Percentiles rank a stretch among this genome's conserved stretches.
Evolutionary conservation across 257 asterid genomes (phyloP).

Genomic region (Asclepias syriaca): DNA sequence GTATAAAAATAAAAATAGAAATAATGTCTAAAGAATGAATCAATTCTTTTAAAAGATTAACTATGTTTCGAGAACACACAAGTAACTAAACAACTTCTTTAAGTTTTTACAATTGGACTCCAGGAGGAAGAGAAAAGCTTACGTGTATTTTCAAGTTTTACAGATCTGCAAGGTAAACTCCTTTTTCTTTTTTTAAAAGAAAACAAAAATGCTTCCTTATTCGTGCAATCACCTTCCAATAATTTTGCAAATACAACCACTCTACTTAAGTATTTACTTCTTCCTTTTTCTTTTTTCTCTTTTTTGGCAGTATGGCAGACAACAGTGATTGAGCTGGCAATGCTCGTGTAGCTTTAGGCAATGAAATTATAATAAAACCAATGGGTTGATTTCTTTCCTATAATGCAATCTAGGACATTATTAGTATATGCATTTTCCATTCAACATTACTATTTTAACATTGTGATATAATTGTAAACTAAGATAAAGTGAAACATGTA

Average conservation of each 20-base stretch:
- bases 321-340: background rate
- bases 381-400: background rate
- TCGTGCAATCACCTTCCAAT: background rate
- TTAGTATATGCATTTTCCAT: background rate
- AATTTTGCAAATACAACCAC: background rate
- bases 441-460: background rate
- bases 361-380: background rate
- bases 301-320: background rate
- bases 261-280: background rate
- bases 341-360: background rate
- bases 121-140: background rate
- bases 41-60: too few relatives aligned
- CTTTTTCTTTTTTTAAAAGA: background rate
- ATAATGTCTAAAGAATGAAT: too few relatives aligned
- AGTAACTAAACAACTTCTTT: too few relatives aligned
- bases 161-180: background rate
- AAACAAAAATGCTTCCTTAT: background rate
- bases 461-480: background rate
- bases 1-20: too few relatives aligned
- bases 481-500: background rate
- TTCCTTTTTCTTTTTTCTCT: too few relatives aligned
- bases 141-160: background rate
- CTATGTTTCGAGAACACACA: too few relatives aligned
- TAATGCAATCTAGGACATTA: background rate
- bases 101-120: background rate